Evolutionary conservation across 1,284 basidiomycete genomes (phyloP).

Genomic region (Ceratobasidium papillatum): DNA sequence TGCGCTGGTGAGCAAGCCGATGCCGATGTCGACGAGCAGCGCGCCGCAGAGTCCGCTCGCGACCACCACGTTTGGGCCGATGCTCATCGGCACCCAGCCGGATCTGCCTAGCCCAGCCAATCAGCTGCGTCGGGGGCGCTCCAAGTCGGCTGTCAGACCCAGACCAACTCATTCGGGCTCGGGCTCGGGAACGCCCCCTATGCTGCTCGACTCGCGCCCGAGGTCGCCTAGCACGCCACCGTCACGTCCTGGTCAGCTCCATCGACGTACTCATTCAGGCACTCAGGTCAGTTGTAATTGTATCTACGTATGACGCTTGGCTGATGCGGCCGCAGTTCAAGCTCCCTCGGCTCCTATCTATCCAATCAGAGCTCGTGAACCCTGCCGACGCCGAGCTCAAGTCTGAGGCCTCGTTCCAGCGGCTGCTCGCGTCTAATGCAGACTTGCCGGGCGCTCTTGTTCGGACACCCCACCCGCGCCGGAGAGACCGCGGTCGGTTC

Average conservation of each 20-base stretch:
- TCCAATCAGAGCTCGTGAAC: slow-evolving; percentile 42
- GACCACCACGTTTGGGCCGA: slow-evolving; percentile 4
- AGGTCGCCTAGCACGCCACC: slow-evolving; percentile 26
- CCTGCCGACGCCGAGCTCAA: slow-evolving; percentile 42
- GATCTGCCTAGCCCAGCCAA: neutral
- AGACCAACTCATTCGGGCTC: neutral
- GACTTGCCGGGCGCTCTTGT: slow-evolving; percentile 43
- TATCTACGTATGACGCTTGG: neutral
- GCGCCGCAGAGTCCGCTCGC: slow-evolving; percentile 22
- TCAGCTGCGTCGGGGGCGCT: neutral
- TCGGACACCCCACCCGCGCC: slow-evolving; percentile 43
- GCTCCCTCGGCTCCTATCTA: slow-evolving; percentile 39
- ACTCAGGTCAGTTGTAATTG: neutral
- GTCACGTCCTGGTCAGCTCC: neutral
- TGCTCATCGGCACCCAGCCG: neutral
- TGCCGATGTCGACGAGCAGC: neutral
- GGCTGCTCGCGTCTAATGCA: slow-evolving; percentile 44
- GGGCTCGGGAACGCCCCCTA: slow-evolving; percentile 13
- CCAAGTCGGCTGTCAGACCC: slow-evolving; percentile 23
- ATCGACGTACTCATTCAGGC: slow-evolving; percentile 4
- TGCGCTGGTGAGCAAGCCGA: slow-evolving; percentile 22
- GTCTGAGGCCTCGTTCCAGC: slow-evolving; percentile 44
- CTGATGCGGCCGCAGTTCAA: slow-evolving; percentile 31
- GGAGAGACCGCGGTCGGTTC: slow-evolving; percentile 44
- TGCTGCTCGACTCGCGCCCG: slow-evolving; percentile 17